Evolutionary conservation across 2,329 filamentous ascomycete species (phyloP), one percentile per base, ranked within the genome.

Genomic region (Microsporum canis): DNA sequence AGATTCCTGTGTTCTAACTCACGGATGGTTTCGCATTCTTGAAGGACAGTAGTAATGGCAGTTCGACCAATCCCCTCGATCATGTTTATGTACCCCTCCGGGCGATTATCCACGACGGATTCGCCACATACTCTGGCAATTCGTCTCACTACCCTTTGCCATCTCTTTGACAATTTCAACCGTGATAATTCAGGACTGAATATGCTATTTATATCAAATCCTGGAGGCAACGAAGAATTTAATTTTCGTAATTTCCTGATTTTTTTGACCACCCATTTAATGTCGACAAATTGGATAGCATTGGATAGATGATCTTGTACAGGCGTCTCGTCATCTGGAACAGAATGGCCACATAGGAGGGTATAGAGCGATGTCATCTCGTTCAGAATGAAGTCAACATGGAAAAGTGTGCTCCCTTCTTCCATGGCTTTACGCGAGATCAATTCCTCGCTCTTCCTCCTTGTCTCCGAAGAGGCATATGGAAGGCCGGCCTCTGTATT

Each of bases 331-430:
- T 63, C 38, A 8, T 61, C 43, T 33, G 55, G 12, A 6, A 34
- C 33, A 23, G 1, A 17, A 51, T n/a, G 17, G 8, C 61, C 61
- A 8, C 41, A 55, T 31, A 65, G 63, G 51, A 64, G 55, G 55
- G n/a, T 55, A 60, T 56, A 70, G 17, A 71, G 57, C 10, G 67
- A 66, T 23, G 58, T 57, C 55, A 68, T 62, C 62, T 71, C 70
- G 2, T 59, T 47, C 12, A 61, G 34, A 27, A 66, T 65, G 53
- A 71, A 70, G 51, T 70, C 66, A 43, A 68, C 64, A 63, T 71
- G 70, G 8, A 68, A 55, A 7, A 71, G 59, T 14, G 51, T 62
- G 8, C 58, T 36, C 10, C n/a, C n/a, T 5, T 17, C n/a, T 14
- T 5, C 10, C 4, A 43, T 43, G n/a, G 10, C 6, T 14, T 7